A percentile compares a stretch with the other conserved stretches of the same genome.
These are phyloP conservation scores for Penicillium polonicum DNA, from an alignment of 2,329 filamentous ascomycete species.

Conservation along the genomic window DNA sequence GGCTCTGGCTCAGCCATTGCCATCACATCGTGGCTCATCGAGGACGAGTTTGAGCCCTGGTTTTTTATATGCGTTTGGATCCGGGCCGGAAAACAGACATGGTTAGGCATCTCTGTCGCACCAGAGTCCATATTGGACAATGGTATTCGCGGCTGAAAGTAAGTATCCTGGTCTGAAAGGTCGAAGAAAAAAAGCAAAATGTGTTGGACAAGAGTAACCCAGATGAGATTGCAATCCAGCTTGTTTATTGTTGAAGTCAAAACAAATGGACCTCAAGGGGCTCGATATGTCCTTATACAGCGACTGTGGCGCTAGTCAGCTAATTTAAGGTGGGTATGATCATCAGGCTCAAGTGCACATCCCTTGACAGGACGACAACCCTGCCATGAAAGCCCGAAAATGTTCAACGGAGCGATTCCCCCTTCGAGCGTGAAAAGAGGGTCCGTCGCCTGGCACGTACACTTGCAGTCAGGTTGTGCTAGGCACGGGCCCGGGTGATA, in stretches of 20 bases:
- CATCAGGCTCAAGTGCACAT: constrained; percentile 23
- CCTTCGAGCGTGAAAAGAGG: constrained; percentile 29
- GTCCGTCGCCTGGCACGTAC: constrained; percentile 24
- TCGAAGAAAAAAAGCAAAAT: constrained; percentile 20
- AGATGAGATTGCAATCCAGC: constrained; percentile 22
- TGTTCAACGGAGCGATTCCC: constrained; percentile 14
- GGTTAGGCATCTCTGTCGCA: constrained; percentile 23
- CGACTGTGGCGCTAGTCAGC: constrained; percentile 18
- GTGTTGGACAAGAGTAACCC: constrained; percentile 21
- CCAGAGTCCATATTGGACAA: constrained; percentile 36
- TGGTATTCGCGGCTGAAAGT: constrained; percentile 16
- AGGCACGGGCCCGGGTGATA: constrained; percentile 27
- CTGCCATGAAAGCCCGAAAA: constrained; percentile 21
- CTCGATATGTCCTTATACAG: constrained; percentile 34
- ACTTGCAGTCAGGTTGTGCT: constrained; percentile 11
- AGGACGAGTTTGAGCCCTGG: constrained; percentile 20
- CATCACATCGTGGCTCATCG: constrained; percentile 21
- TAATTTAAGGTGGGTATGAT: constrained; percentile 20
- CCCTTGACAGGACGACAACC: constrained; percentile 31
- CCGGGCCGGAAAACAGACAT: constrained; percentile 22
- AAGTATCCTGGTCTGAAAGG: constrained; percentile 12
- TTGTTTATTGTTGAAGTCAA: constrained; percentile 12
- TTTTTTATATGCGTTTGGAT: constrained; percentile 25
- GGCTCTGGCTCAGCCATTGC: constrained; percentile 16
- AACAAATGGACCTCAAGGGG: constrained; percentile 23